These are phyloP conservation scores for Aspergillus haitiensis DNA, from an alignment of 495 filamentous ascomycete species.

Conservation along the genomic window DNA sequence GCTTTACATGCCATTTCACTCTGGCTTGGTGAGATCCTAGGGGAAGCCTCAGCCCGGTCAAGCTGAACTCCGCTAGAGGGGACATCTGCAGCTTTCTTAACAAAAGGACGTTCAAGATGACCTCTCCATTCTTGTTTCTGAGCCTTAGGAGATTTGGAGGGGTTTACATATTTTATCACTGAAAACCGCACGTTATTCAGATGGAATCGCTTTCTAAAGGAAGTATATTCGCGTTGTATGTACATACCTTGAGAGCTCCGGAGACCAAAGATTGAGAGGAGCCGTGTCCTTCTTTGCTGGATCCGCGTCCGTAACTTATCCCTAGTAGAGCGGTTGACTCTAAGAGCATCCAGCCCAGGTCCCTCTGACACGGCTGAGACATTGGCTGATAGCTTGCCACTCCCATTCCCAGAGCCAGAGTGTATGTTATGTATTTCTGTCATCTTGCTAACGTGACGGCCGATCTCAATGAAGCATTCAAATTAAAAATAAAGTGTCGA, in stretches of 20 bases:
- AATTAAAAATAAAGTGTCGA: too few relatives aligned
- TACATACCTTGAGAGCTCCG: slow-evolving; percentile 27
- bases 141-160: neutral
- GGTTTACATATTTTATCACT: neutral
- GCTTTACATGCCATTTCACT: neutral
- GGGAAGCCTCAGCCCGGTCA: neutral
- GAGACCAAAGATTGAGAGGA: slow-evolving; percentile 40
- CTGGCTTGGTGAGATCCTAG: neutral
- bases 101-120: too few relatives aligned
- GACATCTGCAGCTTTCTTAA: neutral
- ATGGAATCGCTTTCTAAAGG: too few relatives aligned
- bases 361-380: slow-evolving; percentile 31
- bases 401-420: neutral
- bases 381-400: neutral
- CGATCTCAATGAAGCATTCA: slow-evolving; percentile 6
- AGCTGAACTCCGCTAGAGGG: neutral
- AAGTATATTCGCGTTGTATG: neutral
- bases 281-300: slow-evolving; percentile 37
- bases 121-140: neutral
- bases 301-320: slow-evolving; percentile 30
- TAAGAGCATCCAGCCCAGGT: slow-evolving; percentile 24
- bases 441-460: neutral
- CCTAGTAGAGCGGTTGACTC: slow-evolving; percentile 11
- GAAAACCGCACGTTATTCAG: too few relatives aligned
- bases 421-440: neutral